Evolutionary conservation across 2,329 filamentous ascomycete species (phyloP), one percentile per base, ranked within the genome.

Genomic region (Phialocephala subalpina): DNA sequence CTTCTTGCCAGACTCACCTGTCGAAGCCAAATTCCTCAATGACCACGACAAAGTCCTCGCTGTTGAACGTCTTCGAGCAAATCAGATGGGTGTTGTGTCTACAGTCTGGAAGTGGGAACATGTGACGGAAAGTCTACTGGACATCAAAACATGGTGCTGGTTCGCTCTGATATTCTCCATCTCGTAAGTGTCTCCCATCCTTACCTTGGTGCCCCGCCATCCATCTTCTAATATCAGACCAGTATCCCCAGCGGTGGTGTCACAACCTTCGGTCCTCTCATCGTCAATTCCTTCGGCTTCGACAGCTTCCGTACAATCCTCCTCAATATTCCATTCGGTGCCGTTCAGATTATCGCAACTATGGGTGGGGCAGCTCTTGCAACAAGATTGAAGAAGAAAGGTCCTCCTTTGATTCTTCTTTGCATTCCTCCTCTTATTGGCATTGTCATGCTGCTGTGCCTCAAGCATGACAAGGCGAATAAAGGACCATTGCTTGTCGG

Each of bases 341-440:
- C 66, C 8, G 62, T 70, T 0, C 87, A 90, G 70, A 81, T 90
- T 14, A 78, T 89, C 22, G 82, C 86, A 0, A 90, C 85, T 0
- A 79, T 90, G 38, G 85, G 85, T 5, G 84, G 85, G 1, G 87
- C 85, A 0, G 87, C 81, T 75, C 76, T 87, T 1, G 84, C 87
- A 0, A 85, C 84, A 0, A 76, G 77, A n/a, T 78, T 83, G 63
- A 84, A 84, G 67, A 82, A 81, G 70, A 90, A 90, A 73, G 83
- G 82, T 0, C 82, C 84, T 0, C 82, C 89, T 2, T 75, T 89
- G 11, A 79, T 83, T 1, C 75, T 84, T 0, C 78, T 88, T 7
- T 87, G 83, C 68, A 76, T 89, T 0, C 85, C 85, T 3, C 84
- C 87, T 0, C 87, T 89, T 62, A 79, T 82, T 0, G 87, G 87